Base-by-base conservation (phyloP, 164 flowering plant genomes). In the Pachysandra terminalis region DNA sequence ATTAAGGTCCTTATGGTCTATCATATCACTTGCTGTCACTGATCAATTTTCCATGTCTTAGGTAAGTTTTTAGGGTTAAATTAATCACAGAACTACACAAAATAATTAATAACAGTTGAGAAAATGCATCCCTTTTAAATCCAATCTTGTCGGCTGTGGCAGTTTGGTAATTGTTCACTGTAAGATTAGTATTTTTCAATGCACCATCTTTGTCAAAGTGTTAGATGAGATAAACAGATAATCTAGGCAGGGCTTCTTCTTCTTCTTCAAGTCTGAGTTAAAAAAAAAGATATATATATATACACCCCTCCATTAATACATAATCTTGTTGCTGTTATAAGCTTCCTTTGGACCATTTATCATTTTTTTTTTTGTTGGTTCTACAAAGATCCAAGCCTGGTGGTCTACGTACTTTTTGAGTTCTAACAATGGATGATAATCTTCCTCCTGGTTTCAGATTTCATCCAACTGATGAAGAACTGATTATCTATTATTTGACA, bases 161-260 rank as follows among this genome's bases (percentile, higher is more conserved):
- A 7, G 3, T 32, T 32, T 32, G 3, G 37, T 32, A 32, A 32
- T 32, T 32, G 37, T 32, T 7, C 3, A 9, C 10, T 15, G 27
- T 16, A 55, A 55, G 25, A 55, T 16, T 16, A 15, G 22, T 27
- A 54, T 15, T 56, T 58, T 64, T 69, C 56, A 66, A 61, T 68
- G 59, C 67, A 67, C 71, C 74, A 80, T 77, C 81, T 77, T 83
- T 83, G 89, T 85, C 89, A 85, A 85, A 71, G 74, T 65, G 87
- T 85, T 85, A 83, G 89, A 80, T 85, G 83, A 73, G 69, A 68
- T 45, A 45, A 45, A 45, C 51, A 45, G 37, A 32, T 45, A 45
- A 45, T 45, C 51, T 45, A 45, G 17, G 10, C 15, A 45, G 2
- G 51, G 15, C 51, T 45, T 10, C 51, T 45, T 45, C 51, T 45